Evolutionary conservation across 2,329 filamentous ascomycete genomes (phyloP).

Genomic region (Aspergillus aculeatinus): DNA sequence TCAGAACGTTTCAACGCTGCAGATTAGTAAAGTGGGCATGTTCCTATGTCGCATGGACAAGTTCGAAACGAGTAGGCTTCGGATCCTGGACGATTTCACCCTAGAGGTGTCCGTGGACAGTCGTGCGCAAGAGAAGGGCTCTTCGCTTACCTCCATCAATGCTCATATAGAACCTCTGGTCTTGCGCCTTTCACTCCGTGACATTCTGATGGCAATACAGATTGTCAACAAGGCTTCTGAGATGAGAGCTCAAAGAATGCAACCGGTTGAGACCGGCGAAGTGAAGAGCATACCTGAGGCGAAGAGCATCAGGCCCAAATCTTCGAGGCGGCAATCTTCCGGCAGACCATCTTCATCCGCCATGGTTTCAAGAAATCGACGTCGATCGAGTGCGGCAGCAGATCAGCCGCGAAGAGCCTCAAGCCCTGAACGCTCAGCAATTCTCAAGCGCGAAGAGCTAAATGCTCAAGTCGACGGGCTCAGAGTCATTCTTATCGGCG

Average conservation of each 20-base stretch:
- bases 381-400: slow-evolving; percentile 45
- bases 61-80: slow-evolving; percentile 84
- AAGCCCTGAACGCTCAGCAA: slow-evolving; percentile 46
- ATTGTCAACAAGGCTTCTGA: slow-evolving; percentile 90
- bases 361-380: slow-evolving; percentile 45
- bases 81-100: slow-evolving; percentile 96
- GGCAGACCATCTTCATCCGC: slow-evolving; percentile 45
- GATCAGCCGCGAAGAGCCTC: slow-evolving; percentile 40
- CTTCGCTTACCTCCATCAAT: slow-evolving; percentile 72
- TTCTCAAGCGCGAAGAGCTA: slow-evolving; percentile 73
- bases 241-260: slow-evolving; percentile 60
- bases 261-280: slow-evolving; percentile 54
- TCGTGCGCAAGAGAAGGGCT: slow-evolving; percentile 58
- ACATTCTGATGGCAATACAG: slow-evolving; percentile 91
- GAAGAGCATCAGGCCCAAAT: slow-evolving; percentile 35
- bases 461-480: slow-evolving; percentile 84
- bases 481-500: slow-evolving; percentile 89
- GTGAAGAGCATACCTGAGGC: slow-evolving; percentile 51
- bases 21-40: slow-evolving; percentile 94
- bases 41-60: slow-evolving; percentile 98
- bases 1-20: slow-evolving; percentile 89
- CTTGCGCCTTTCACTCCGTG: slow-evolving; percentile 82
- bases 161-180: slow-evolving; percentile 89
- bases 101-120: slow-evolving; percentile 85
- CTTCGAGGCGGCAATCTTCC: slow-evolving; percentile 51